Base-by-base conservation (phyloP, 129 eudicot genomes). In the Apium graveolens region DNA sequence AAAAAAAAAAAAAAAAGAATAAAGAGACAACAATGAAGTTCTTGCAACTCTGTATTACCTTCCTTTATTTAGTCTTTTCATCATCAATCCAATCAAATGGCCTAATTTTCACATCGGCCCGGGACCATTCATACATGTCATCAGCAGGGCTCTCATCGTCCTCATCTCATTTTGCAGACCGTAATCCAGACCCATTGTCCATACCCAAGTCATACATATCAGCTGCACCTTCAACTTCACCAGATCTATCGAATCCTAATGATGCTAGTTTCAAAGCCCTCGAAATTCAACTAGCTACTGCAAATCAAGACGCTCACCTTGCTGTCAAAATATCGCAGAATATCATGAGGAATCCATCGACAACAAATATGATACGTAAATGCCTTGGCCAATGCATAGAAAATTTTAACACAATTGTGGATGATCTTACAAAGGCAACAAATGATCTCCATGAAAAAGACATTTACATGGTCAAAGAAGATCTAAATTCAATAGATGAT, bases 361-460 rank as follows among this genome's bases (percentile, higher is more conserved):
- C 77, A 14, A 74, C 77, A 39, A 26, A 1, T 24, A 4, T 10
- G 34, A 41, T 72, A 24, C 49, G 76, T 14, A 38, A 27, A 44
- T 74, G 77, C 21, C 77, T 74, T 44, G 31, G 26, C 7, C 77
- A 74, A 44, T 74, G 77, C 21, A 17, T 43, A 44, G 21, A 74
- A 44, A 74, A 74, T 44, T 74, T 12, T 29, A 32, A 46, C n/a
- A 43, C 77, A 7, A 74, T 39, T n/a, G 11, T 27, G 14, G 77
- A 74, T 16, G 77, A 74, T 74, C 32, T 74, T 26, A 39, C 49
- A 32, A 74, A 74, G 45, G 77, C 77, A 20, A 29, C 34, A 14
- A 44, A 74, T 29, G 77, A 74, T 74, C 41, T 74, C 3, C 76
- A 72, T 24, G 76, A 53, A 10, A 72, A 72, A 32, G 77, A 74